These are phyloP conservation scores for Citrus mangshanensis DNA, from an alignment of 345 rosid species.

Conservation along the genomic window DNA sequence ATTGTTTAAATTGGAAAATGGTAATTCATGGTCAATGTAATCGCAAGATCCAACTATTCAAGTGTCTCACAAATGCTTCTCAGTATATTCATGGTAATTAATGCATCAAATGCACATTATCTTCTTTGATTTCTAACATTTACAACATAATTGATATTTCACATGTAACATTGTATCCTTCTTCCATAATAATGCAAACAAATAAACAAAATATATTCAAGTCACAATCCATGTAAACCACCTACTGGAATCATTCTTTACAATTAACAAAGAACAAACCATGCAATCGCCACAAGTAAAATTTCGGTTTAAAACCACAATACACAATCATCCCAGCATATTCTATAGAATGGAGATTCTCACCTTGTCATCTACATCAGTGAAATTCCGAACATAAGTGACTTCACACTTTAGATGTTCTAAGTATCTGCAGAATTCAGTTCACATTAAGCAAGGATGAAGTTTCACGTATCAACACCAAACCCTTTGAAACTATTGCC, in stretches of 20 bases:
- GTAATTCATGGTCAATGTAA: background rate
- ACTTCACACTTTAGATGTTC: conserved; percentile 68
- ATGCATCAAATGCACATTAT: background rate
- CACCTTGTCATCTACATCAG: conserved; percentile 95
- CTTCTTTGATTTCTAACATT: background rate
- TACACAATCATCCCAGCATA: background rate
- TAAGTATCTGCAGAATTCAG: conserved; percentile 58
- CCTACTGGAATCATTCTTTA: background rate
- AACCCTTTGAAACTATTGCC: background rate
- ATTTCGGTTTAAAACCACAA: background rate
- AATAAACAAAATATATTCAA: background rate
- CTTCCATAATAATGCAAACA: background rate
- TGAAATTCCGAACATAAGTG: conserved; percentile 75
- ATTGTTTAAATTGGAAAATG: background rate
- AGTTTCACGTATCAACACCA: background rate
- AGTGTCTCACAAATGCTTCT: background rate
- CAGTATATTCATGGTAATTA: background rate
- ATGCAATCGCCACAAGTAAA: background rate
- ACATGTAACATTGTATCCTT: background rate
- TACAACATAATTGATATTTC: background rate
- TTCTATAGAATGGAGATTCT: conserved; percentile 6
- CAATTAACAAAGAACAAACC: background rate
- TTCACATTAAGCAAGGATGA: background rate
- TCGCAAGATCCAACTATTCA: background rate
- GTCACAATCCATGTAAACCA: background rate